Conservation (phyloP, 345 rosid species). For the Capsella bursapastoris region DNA sequence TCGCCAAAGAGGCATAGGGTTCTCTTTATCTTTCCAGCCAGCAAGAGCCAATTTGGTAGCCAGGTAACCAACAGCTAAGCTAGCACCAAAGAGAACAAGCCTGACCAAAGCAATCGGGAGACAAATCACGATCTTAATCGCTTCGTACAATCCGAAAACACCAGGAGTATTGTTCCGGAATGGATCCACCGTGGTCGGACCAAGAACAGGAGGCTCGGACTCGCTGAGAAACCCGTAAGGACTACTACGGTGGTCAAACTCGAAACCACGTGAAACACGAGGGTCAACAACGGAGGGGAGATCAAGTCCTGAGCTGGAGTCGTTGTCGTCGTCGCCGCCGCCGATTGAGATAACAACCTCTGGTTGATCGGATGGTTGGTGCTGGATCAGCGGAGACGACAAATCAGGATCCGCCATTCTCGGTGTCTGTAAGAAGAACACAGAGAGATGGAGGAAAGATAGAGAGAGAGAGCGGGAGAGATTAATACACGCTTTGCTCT, state of each 20-base stretch:
- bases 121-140: slow-evolving; percentile 65
- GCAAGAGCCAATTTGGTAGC: slow-evolving; percentile 76
- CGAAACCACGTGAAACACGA: slow-evolving; percentile 26
- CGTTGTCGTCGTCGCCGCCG: slow-evolving; percentile 34
- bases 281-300: slow-evolving; percentile 23
- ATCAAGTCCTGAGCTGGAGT: slow-evolving; percentile 6
- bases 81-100: slow-evolving; percentile 65
- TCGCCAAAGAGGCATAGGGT: slow-evolving; percentile 93
- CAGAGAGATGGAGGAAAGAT: slow-evolving; percentile 20
- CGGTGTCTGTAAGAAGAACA: slow-evolving; percentile 31
- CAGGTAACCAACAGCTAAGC: slow-evolving; percentile 65
- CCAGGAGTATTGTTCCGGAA: slow-evolving; percentile 66
- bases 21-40: slow-evolving; percentile 87
- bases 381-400: slow-evolving; percentile 59
- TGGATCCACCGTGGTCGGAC: slow-evolving; percentile 66
- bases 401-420: slow-evolving; percentile 65
- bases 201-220: slow-evolving; percentile 54
- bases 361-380: slow-evolving; percentile 49
- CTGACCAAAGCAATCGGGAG: slow-evolving; percentile 71
- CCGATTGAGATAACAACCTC: slow-evolving; percentile 56
- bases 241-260: slow-evolving; percentile 45
- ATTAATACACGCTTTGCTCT: slow-evolving; percentile 34
- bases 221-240: slow-evolving; percentile 71
- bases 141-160: slow-evolving; percentile 72
- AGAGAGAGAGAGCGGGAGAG: slow-evolving; percentile 33